Percentiles rank a stretch among this genome's conserved stretches.
phyloP scores from a whole-genome alignment of 768 basidiomycete genomes.

The Favolaschia claudopus region DNA sequence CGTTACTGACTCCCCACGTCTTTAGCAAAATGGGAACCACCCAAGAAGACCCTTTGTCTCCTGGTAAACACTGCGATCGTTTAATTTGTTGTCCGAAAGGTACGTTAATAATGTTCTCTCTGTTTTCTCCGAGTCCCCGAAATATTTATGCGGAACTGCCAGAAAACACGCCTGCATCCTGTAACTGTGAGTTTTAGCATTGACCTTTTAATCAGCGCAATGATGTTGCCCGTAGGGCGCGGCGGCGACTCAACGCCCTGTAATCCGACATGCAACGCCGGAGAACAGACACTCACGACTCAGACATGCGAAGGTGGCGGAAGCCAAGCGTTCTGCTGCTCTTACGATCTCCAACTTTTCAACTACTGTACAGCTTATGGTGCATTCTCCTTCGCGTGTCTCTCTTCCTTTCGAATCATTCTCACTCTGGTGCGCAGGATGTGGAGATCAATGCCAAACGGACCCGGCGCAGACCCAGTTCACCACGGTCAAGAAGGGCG shows the following conservation, averaged over 20 bases:
- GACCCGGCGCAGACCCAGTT: background rate
- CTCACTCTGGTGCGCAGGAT: too few relatives aligned
- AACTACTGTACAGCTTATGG: conserved; percentile 4
- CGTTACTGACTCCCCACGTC: too few relatives aligned
- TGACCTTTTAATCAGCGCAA: background rate
- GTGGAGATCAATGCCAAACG: background rate
- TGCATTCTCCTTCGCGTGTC: background rate
- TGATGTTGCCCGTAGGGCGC: background rate
- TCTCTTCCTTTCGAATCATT: too few relatives aligned
- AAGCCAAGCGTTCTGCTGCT: conserved; percentile 1
- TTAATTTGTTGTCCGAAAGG: conserved; percentile 9
- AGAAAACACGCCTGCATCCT: conserved; percentile 7
- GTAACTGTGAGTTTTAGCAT: background rate
- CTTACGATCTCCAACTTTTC: background rate
- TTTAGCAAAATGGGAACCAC: conserved; percentile 4
- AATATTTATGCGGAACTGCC: background rate
- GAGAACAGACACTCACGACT: background rate
- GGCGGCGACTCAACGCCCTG: conserved; percentile 3
- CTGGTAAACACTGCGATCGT: background rate
- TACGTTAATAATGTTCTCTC: too few relatives aligned
- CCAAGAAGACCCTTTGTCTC: conserved; percentile 1
- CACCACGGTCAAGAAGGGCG: conserved; percentile 2
- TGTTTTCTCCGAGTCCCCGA: background rate
- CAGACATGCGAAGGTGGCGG: conserved; percentile 9
- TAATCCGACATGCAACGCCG: conserved; percentile 1